These are phyloP conservation scores for Marasmius fiardii DNA, from an alignment of 1,284 basidiomycete genomes.

Conservation along the genomic window DNA sequence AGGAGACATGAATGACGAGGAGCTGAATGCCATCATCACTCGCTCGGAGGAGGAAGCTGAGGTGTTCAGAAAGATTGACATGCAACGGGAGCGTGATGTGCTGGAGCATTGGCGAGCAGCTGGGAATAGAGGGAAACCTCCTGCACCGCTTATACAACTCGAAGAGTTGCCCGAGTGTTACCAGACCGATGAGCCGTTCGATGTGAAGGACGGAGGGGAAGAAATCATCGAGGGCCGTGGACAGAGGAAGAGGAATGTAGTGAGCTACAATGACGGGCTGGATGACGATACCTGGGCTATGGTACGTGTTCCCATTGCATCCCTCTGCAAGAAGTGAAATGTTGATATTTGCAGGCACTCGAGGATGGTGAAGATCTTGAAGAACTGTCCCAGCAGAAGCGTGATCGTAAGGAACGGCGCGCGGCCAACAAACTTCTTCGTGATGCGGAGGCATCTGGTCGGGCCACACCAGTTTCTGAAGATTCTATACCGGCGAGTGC, in stretches of 20 bases:
- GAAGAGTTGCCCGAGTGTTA: conserved; percentile 94
- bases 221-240: conserved; percentile 80
- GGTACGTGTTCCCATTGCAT: conserved; percentile 34
- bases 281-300: conserved; percentile 93
- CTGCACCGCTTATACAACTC: conserved; percentile 79
- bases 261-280: conserved; percentile 94
- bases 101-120: conserved; percentile 69
- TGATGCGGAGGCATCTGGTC: conserved; percentile 49
- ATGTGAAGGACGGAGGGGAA: conserved; percentile 54
- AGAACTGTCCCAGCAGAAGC: conserved; percentile 62
- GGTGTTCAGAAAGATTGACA: conserved; percentile 86
- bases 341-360: conserved; percentile 51
- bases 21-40: conserved; percentile 92
- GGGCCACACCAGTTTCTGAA: conserved; percentile 63
- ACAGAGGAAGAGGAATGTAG: conserved; percentile 77
- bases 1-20: conserved; percentile 96
- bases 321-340: background rate
- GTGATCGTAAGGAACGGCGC: conserved; percentile 62
- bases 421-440: conserved; percentile 48
- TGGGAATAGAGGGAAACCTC: conserved; percentile 80
- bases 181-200: conserved; percentile 79
- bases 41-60: conserved; percentile 79
- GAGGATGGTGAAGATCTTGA: conserved; percentile 88
- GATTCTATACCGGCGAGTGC: conserved; percentile 58
- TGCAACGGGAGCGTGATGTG: conserved; percentile 74